These are phyloP conservation scores for Coffea humblotiana DNA, from an alignment of 305 asterid genomes.

Conservation along the genomic window DNA sequence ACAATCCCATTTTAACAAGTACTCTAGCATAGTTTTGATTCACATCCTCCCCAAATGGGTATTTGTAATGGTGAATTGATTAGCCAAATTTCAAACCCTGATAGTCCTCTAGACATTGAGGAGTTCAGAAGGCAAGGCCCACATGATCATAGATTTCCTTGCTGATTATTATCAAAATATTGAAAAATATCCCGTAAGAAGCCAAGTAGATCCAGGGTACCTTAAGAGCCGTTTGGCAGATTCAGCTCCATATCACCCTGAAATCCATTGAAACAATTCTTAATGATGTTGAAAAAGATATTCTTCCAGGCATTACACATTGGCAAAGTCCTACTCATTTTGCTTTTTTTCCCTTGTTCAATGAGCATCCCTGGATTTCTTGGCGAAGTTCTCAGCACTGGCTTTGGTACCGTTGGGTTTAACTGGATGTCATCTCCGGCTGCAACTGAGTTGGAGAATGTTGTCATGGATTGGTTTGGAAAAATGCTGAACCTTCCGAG, in stretches of 20 bases:
- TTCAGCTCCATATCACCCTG: neutral
- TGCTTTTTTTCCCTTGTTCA: neutral
- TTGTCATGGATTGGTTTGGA: neutral
- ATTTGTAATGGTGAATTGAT: neutral
- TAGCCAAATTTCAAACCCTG: constrained; percentile 21
- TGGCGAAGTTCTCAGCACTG: neutral
- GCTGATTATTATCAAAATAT: neutral
- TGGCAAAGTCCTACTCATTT: constrained; percentile 1
- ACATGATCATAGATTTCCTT: constrained; percentile 42
- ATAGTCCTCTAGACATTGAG: constrained; percentile 59
- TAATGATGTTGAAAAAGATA: neutral
- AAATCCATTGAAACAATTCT: constrained; percentile 5
- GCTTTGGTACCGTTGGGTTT: neutral
- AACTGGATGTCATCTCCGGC: neutral
- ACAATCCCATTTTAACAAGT: too few species aligned
- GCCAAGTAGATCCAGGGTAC: constrained; percentile 4
- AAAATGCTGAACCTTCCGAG: neutral
- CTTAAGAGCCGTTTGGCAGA: neutral
- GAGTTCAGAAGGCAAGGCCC: constrained; percentile 58
- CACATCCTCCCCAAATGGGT: neutral
- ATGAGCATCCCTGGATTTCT: constrained; percentile 1
- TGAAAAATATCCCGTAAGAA: neutral
- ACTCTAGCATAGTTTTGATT: too few species aligned
- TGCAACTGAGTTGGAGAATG: neutral
- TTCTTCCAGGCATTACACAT: neutral